phyloP scores from a whole-genome alignment of 2,329 filamentous ascomycete species.

The Penicillium brasilianum region DNA sequence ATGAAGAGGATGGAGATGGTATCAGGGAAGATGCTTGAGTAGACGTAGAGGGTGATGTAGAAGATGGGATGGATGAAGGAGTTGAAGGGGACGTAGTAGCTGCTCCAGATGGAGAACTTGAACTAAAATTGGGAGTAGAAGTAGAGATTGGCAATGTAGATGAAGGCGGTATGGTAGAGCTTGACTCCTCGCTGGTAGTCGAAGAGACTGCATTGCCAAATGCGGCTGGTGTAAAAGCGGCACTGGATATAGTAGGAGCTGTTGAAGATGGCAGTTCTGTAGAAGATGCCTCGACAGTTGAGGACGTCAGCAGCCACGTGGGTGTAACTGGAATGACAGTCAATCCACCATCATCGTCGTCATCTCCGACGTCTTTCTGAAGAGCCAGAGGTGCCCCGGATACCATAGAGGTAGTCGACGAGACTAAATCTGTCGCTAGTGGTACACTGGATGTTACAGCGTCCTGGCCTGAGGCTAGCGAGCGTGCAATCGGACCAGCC shows the following conservation, averaged over 20 bases:
- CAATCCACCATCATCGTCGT: constrained; percentile 4
- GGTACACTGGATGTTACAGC: not conserved
- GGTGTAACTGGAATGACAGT: constrained; percentile 17
- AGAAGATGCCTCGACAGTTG: not conserved
- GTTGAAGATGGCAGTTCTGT: not conserved
- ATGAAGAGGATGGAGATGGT: not conserved
- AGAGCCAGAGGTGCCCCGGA: not conserved
- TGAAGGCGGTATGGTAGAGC: not conserved
- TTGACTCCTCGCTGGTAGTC: not conserved
- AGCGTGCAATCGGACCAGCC: constrained; percentile 36
- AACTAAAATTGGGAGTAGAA: not conserved
- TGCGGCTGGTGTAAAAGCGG: not conserved
- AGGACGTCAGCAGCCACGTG: constrained; percentile 14
- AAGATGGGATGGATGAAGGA: not conserved
- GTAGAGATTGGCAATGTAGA: not conserved
- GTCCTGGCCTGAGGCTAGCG: constrained; percentile 2
- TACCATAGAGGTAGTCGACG: not conserved
- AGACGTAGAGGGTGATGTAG: not conserved
- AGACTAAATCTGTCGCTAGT: not conserved
- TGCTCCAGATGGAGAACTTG: not conserved
- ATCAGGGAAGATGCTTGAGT: not conserved
- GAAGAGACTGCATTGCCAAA: not conserved
- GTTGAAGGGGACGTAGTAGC: not conserved
- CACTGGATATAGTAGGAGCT: not conserved
- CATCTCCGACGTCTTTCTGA: not conserved